phyloP scores from a whole-genome alignment of 495 filamentous ascomycete genomes.

The Cairneyella variabilis region DNA sequence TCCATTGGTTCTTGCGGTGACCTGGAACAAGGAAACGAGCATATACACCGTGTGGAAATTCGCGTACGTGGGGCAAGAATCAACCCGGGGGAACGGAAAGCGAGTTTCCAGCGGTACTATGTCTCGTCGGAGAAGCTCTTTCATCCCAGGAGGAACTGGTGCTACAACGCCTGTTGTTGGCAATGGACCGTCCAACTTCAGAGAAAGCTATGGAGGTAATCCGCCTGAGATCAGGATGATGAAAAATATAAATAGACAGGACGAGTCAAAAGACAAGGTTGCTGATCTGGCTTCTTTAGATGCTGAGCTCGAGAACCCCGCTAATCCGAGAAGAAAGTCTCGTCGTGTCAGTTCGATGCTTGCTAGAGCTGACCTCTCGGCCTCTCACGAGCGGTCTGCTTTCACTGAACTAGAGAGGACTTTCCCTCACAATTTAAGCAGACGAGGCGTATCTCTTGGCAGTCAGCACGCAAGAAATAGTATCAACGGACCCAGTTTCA shows the following conservation, averaged over 20 bases:
- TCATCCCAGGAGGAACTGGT: conserved; percentile 68
- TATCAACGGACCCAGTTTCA: conserved; percentile 27
- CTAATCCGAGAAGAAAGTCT: conserved; percentile 67
- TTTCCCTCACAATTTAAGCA: conserved; percentile 42
- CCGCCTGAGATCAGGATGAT: conserved; percentile 38
- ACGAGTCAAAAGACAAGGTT: conserved; percentile 32
- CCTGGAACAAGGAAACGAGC: conserved; percentile 66
- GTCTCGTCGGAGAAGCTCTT: conserved; percentile 77
- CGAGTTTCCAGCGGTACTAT: conserved; percentile 40
- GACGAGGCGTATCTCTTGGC: conserved; percentile 71
- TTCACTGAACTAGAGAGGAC: conserved; percentile 65
- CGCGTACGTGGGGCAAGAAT: conserved; percentile 56
- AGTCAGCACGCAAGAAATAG: conserved; percentile 60
- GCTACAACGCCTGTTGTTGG: conserved; percentile 76
- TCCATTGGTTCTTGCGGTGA: conserved; percentile 74
- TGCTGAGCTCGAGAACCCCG: conserved; percentile 66
- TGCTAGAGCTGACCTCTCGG: conserved; percentile 83
- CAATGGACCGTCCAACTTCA: conserved; percentile 43
- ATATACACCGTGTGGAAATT: conserved; percentile 78
- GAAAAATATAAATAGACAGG: conserved; percentile 37
- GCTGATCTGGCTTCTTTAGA: conserved; percentile 70
- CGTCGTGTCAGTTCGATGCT: conserved; percentile 89
- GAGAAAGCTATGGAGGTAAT: conserved; percentile 46
- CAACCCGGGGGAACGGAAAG: conserved; percentile 45
- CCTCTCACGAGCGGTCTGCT: conserved; percentile 65